phyloP scores from a whole-genome alignment of 129 eudicot species.

The Saposhnikovia divaricata region DNA sequence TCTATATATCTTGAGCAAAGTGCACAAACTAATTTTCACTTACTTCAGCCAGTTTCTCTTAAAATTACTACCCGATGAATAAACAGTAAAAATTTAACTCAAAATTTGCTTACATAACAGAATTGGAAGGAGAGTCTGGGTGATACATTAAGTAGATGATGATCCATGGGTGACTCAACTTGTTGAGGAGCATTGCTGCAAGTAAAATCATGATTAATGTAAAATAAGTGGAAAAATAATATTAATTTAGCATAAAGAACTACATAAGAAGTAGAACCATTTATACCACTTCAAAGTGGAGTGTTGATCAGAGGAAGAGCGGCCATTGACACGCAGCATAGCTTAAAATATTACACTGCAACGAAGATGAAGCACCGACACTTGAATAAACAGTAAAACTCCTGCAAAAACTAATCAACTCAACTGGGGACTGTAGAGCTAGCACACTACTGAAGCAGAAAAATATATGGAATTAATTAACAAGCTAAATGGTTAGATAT shows the following conservation, averaged over 20 bases:
- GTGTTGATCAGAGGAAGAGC: not conserved
- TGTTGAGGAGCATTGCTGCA: constrained; percentile 11
- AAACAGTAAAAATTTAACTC: not conserved
- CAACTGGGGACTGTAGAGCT: not conserved
- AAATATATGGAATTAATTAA: not conserved
- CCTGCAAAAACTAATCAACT: not conserved
- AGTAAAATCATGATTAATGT: not conserved
- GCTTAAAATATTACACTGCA: not conserved
- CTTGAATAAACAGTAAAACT: not conserved
- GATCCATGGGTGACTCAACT: not conserved
- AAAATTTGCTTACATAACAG: constrained; percentile 8
- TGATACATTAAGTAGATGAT: constrained; percentile 30
- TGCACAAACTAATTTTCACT: not conserved
- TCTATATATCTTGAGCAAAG: not conserved
- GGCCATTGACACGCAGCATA: not conserved
- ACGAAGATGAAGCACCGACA: constrained; percentile 3
- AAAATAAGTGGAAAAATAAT: not conserved
- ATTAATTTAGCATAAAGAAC: not conserved
- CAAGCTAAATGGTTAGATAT: not conserved
- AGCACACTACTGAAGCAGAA: not conserved
- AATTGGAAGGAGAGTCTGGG: constrained; percentile 21
- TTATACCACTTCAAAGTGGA: not conserved
- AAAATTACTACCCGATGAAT: no score
- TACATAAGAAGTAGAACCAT: not conserved
- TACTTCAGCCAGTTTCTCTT: not conserved